These are phyloP conservation scores for Excoecaria agallocha DNA, from an alignment of 345 rosid species.

Conservation along the genomic window DNA sequence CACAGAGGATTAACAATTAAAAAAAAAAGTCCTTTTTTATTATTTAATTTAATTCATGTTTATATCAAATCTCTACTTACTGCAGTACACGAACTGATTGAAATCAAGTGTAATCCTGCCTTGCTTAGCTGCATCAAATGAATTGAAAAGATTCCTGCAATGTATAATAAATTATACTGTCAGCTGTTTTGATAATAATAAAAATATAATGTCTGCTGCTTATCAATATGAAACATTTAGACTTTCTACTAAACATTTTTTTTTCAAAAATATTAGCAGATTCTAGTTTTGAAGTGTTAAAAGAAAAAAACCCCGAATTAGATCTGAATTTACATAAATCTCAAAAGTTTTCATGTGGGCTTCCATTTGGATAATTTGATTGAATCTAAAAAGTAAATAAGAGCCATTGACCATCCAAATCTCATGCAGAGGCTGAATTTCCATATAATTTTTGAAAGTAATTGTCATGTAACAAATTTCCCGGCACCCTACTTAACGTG, in stretches of 20 bases:
- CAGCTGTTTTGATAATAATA: not conserved
- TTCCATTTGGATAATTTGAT: not conserved
- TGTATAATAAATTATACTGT: not conserved
- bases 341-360: not conserved
- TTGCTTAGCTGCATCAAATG: constrained; percentile 70
- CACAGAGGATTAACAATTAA: not conserved
- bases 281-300: not conserved
- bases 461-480: not conserved
- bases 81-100: constrained; percentile 64
- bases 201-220: no score
- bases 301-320: no score
- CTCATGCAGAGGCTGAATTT: no score
- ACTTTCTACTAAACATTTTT: not conserved
- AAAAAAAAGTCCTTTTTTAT: not conserved
- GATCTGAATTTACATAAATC: no score
- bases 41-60: not conserved
- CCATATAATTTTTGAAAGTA: not conserved
- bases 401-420: not conserved
- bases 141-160: constrained; percentile 58
- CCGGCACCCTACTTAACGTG: not conserved
- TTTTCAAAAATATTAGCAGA: not conserved
- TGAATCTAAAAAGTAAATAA: not conserved
- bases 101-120: constrained; percentile 65
- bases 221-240: not conserved
- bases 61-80: constrained; percentile 36